A percentile compares a stretch with the other conserved stretches of the same genome.
Conservation (phyloP, 768 basidiomycete genomes). For the Rhodotorula toruloides region DNA sequence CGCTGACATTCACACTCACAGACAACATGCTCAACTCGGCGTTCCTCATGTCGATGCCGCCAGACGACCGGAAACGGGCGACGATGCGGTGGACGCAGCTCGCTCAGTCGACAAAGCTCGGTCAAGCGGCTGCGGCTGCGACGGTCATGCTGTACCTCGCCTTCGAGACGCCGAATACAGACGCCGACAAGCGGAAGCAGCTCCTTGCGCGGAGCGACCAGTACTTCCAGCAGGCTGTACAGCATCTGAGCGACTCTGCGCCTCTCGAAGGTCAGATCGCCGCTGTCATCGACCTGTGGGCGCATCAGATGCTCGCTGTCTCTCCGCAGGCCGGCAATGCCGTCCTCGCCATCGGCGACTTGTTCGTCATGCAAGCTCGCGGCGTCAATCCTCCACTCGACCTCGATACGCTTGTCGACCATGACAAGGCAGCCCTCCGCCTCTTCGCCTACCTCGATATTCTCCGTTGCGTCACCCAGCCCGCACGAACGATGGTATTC, state of each 20-base stretch:
- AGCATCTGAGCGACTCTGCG: neutral
- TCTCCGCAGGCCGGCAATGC: neutral
- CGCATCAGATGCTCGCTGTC: neutral
- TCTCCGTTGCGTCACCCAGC: neutral
- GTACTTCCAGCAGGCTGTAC: neutral
- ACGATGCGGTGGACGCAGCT: neutral
- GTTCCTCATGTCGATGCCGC: neutral
- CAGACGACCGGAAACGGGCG: neutral
- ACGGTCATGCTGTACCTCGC: neutral
- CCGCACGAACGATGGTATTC: neutral
- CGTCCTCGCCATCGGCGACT: neutral
- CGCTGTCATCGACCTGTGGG: neutral
- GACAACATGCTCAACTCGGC: neutral
- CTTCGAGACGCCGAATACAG: neutral
- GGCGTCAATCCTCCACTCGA: neutral
- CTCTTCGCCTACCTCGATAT: neutral
- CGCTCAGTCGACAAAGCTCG: neutral
- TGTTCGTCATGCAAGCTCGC: neutral
- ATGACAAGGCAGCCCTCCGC: neutral
- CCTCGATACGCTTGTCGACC: neutral
- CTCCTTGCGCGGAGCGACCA: neutral
- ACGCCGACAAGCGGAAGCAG: neutral
- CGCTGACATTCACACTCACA: too few relatives aligned
- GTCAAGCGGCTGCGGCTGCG: neutral
- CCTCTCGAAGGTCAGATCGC: neutral